Evolutionary conservation across 2,329 filamentous ascomycete species (phyloP), one percentile per base, ranked within the genome.

Genomic region (Rhynchosporium graminicola): DNA sequence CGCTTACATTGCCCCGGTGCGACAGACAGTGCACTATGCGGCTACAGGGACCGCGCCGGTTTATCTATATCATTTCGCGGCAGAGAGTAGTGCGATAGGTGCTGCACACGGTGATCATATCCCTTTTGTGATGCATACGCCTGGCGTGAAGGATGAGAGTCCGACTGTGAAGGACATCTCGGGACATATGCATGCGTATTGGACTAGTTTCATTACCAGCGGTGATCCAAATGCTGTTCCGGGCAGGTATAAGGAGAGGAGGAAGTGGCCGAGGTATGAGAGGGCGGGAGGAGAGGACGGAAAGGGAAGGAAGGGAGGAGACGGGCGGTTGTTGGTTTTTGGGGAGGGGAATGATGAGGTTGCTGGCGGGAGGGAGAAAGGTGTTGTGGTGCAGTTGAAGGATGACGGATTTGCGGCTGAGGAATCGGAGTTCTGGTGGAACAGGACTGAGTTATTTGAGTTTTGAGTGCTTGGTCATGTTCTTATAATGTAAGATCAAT

Each of bases 351-450:
- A 88, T 67, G 79, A 86, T 67, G 84, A 88, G 75, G 73, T 66
- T 70, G 76, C 64, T 68, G 79, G 65, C 57, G 74, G 72, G 0
- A 66, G 59, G 40, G 71, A 70, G 28, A 69, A 61, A 10, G 85
- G 83, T 1, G 71, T 75, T 2, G 75, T 80, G 0, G 82, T 79
- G 0, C 70, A 78, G 60, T 74, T 80, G 59, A 65, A 74, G 57
- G 60, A 71, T 79, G 75, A 82, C 77, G 28, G 73, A 3, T 76
- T 76, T 63, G 81, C 83, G 63, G 74, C 74, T 59, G 73, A 77
- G 57, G 80, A 83, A 69, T 86, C 82, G 68, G 72, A 75, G 12
- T 89, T 85, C 72, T 89, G 87, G 87, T 87, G 83, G 82, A 77
- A 77, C 12, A 79, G 80, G 63, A 80, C 81, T 26, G 73, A 77